phyloP scores from a whole-genome alignment of 2,329 filamentous ascomycete species.

The Fusarium coffeatum region DNA sequence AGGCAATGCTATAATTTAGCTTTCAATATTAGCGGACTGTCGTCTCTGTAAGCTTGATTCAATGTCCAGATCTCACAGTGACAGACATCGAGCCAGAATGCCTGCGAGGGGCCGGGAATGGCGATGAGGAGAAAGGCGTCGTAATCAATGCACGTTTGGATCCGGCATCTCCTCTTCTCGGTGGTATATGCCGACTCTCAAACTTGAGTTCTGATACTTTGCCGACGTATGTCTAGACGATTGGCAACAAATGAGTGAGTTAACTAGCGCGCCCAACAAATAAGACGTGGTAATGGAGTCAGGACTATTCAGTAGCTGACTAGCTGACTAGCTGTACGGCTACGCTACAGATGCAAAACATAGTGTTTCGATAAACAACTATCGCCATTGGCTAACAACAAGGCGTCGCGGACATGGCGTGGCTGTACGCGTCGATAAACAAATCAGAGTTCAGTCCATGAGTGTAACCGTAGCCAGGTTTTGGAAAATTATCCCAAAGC shows the following conservation, averaged over 20 bases:
- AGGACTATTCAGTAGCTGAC: conserved; percentile 11
- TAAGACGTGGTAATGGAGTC: conserved; percentile 15
- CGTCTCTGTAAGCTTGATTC: conserved; percentile 3
- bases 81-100: conserved; percentile 3
- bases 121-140: conserved; percentile 8
- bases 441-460: conserved; percentile 26
- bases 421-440: conserved; percentile 32
- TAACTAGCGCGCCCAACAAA: conserved; percentile 29
- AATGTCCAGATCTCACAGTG: neutral
- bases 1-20: conserved; percentile 2
- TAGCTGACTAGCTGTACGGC: neutral
- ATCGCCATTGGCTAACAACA: neutral
- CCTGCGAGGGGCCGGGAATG: conserved; percentile 8
- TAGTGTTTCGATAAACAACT: conserved; percentile 5
- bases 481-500: conserved; percentile 13
- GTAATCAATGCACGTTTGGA: conserved; percentile 18
- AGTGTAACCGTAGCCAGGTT: conserved; percentile 28
- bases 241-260: neutral
- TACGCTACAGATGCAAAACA: neutral
- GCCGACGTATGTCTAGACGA: conserved; percentile 8
- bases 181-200: conserved; percentile 9
- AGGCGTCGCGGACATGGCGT: conserved; percentile 18
- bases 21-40: conserved; percentile 17
- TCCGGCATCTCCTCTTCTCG: conserved; percentile 20
- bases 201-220: conserved; percentile 16